Conservation (phyloP, 179 eudicot species). For the Beta lomatogona region DNA sequence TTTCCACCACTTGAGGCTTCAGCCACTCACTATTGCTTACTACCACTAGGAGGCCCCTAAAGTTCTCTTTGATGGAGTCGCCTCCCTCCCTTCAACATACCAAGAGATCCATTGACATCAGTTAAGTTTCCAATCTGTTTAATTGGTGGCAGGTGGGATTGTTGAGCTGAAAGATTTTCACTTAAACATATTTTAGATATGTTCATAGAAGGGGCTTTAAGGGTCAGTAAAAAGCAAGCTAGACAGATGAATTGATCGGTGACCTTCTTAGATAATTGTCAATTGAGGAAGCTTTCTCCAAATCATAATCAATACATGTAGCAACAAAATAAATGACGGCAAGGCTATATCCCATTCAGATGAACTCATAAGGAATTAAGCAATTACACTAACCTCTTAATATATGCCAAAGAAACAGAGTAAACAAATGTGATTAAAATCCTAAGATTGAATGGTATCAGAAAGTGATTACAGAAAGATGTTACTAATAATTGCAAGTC, state of each 20-base stretch:
- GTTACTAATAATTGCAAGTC: not conserved
- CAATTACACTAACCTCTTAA: not conserved
- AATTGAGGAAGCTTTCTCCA: not conserved
- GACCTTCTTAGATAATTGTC: not conserved
- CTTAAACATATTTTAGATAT: not conserved
- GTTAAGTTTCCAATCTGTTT: not conserved
- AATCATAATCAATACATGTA: not conserved
- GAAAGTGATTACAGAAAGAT: not conserved
- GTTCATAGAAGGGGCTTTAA: not conserved
- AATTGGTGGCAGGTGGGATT: not conserved
- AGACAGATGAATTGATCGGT: not conserved
- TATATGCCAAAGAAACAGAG: conserved; percentile 1
- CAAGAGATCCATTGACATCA: not conserved
- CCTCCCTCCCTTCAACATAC: no score
- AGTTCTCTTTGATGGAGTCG: not conserved
- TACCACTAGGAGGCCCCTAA: not conserved
- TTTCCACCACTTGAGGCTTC: not conserved
- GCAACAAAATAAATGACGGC: not conserved
- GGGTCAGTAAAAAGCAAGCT: no score
- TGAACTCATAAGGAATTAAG: not conserved
- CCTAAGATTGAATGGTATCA: not conserved
- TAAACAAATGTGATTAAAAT: not conserved
- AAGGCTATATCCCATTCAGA: not conserved
- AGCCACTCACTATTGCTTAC: not conserved
- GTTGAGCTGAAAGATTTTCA: not conserved